These are phyloP conservation scores for Choiromyces venosus DNA, from an alignment of 495 filamentous ascomycete species.

Conservation along the genomic window DNA sequence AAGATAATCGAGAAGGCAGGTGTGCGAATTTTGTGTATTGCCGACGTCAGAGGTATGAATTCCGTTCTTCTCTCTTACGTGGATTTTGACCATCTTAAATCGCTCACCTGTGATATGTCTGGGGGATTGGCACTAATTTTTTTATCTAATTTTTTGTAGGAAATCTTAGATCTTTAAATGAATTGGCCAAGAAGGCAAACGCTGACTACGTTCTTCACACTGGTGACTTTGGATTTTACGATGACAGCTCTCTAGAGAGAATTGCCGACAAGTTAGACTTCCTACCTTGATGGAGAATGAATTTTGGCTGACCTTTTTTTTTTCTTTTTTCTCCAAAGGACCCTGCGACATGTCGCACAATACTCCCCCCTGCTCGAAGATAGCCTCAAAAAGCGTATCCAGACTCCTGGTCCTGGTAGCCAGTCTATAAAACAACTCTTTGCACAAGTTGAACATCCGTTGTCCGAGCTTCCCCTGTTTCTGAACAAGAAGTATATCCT, in stretches of 20 bases:
- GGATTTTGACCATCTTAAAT: background rate
- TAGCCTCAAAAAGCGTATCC: slow-evolving; percentile 75
- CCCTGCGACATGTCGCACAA: slow-evolving; percentile 94
- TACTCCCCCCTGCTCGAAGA: slow-evolving; percentile 94
- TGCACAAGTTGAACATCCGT: slow-evolving; percentile 60
- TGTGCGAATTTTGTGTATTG: slow-evolving; percentile 85
- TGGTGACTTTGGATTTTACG: slow-evolving; percentile 99
- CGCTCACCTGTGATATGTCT: background rate
- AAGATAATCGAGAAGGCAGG: slow-evolving; percentile 79
- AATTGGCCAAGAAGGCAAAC: slow-evolving; percentile 84
- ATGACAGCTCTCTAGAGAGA: slow-evolving; percentile 87
- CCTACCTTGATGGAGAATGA: slow-evolving; percentile 4
- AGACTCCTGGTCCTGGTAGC: slow-evolving; percentile 49
- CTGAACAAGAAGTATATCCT: slow-evolving; percentile 81
- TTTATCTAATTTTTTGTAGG: slow-evolving; percentile 50
- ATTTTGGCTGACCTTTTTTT: slow-evolving; percentile 35
- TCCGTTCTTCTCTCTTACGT: background rate
- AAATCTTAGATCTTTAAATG: slow-evolving; percentile 91
- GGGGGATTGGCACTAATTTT: background rate
- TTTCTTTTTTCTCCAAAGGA: slow-evolving; percentile 53
- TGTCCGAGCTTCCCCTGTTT: slow-evolving; percentile 91
- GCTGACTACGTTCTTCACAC: slow-evolving; percentile 97
- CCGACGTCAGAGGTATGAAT: slow-evolving; percentile 86
- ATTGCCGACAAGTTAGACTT: slow-evolving; percentile 93
- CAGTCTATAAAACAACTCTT: slow-evolving; percentile 78